Percentiles rank a stretch among this genome's conserved stretches.
Conservation (phyloP, 1,284 basidiomycete genomes). For the Dichomitus squalens region DNA sequence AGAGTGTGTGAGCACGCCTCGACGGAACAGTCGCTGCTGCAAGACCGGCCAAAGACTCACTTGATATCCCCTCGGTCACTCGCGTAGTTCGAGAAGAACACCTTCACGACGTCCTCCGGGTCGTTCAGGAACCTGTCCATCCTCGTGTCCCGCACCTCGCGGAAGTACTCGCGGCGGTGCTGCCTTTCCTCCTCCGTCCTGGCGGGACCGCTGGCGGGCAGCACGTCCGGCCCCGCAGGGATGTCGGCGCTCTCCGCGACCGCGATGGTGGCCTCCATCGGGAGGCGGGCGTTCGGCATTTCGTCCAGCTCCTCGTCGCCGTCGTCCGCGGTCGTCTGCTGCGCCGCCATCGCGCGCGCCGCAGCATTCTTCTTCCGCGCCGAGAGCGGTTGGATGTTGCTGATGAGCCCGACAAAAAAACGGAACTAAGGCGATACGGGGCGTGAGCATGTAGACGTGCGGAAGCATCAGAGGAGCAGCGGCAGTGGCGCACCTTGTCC, state of each 20-base stretch:
- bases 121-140: conserved; percentile 57
- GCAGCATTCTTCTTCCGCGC: conserved; percentile 26
- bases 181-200: conserved; percentile 17
- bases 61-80: conserved; percentile 64
- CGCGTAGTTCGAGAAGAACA: conserved; percentile 70
- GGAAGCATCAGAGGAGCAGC: not conserved
- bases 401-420: conserved; percentile 55
- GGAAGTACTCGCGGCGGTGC: conserved; percentile 36
- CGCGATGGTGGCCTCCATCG: conserved; percentile 11
- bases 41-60: conserved; percentile 33
- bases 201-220: not conserved
- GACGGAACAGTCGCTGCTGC: conserved; percentile 12
- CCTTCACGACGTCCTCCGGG: conserved; percentile 50
- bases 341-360: conserved; percentile 11
- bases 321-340: conserved; percentile 13
- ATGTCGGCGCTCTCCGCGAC: conserved; percentile 1
- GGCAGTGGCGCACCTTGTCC: conserved; percentile 51
- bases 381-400: conserved; percentile 33
- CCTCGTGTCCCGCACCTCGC: conserved; percentile 43
- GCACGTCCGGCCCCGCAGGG: not conserved
- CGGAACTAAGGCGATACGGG: conserved; percentile 42
- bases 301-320: conserved; percentile 22
- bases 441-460: not conserved
- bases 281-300: conserved; percentile 10
- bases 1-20: not conserved